A percentile compares a stretch with the other conserved stretches of the same genome.
These are phyloP conservation scores for barley (Hordeum vulgare) DNA, from an alignment of 176 grass and related monocot species.

Conservation along the genomic window DNA sequence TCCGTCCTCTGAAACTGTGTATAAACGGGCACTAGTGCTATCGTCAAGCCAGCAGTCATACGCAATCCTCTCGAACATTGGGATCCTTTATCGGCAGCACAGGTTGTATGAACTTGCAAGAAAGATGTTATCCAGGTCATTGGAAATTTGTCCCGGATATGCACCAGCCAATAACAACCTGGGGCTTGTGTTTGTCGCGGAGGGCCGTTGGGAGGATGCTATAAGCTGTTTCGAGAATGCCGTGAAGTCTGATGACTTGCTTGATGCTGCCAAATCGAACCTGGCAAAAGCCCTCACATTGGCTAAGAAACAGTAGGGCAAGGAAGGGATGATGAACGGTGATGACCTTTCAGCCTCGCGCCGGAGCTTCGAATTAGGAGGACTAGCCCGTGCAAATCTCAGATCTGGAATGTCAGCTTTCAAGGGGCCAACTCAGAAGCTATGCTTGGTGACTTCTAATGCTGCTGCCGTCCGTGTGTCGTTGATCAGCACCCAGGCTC, in stretches of 20 bases:
- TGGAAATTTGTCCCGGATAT: conserved; percentile 84
- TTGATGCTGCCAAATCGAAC: conserved; percentile 91
- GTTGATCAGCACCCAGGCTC: background rate
- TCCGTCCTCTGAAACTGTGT: conserved; percentile 61
- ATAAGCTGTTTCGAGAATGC: conserved; percentile 76
- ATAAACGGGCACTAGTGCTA: conserved; percentile 64
- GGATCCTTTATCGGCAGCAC: conserved; percentile 81
- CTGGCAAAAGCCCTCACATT: conserved; percentile 41
- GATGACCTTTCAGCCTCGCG: background rate
- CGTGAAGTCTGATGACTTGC: conserved; percentile 65
- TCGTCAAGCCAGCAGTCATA: conserved; percentile 62
- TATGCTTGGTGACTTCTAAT: background rate
- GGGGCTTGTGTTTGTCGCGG: conserved; percentile 75
- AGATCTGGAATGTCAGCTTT: background rate
- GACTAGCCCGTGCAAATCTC: background rate
- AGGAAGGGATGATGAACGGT: conserved; percentile 10
- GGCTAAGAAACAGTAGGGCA: conserved; percentile 43
- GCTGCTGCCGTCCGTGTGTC: background rate
- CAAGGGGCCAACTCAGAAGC: background rate
- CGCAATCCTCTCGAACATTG: conserved; percentile 85
- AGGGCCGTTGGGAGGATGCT: conserved; percentile 65
- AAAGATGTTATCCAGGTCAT: conserved; percentile 60
- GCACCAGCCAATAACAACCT: conserved; percentile 95
- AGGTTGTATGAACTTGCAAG: conserved; percentile 79
- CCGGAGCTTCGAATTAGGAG: conserved; percentile 12